Evolutionary conservation across 2,329 filamentous ascomycete species (phyloP).

Genomic region (Aspergillus hortae): DNA sequence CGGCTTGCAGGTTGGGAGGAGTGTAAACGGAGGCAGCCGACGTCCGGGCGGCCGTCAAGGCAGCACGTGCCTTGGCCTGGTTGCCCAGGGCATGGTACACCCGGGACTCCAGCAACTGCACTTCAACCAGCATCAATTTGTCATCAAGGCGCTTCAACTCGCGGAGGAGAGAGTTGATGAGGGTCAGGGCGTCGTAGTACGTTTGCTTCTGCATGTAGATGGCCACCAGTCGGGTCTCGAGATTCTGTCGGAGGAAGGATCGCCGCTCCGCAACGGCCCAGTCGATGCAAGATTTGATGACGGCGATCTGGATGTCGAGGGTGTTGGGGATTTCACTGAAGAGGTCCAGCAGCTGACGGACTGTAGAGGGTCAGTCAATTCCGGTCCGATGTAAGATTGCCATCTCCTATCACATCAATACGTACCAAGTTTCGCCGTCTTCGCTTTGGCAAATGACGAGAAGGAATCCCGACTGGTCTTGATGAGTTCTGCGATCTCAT

Average conservation of each 20-base stretch:
- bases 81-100: slow-evolving; percentile 98
- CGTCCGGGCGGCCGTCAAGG: slow-evolving; percentile 88
- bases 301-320: slow-evolving; percentile 86
- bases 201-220: slow-evolving; percentile 97
- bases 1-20: slow-evolving; percentile 88
- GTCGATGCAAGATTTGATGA: slow-evolving; percentile 99
- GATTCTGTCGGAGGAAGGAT: slow-evolving; percentile 94
- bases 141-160: slow-evolving; percentile 98
- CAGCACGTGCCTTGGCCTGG: slow-evolving; percentile 90
- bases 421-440: slow-evolving; percentile 95
- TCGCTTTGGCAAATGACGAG: slow-evolving; percentile 96
- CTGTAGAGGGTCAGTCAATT: slow-evolving; percentile 44
- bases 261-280: slow-evolving; percentile 95
- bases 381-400: not conserved
- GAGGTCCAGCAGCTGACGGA: slow-evolving; percentile 93
- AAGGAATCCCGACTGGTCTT: slow-evolving; percentile 86
- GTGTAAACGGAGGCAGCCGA: slow-evolving; percentile 97
- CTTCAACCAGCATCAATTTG: slow-evolving; percentile 96
- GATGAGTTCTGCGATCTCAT: slow-evolving; percentile 85
- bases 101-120: slow-evolving; percentile 92
- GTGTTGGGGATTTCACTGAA: slow-evolving; percentile 92
- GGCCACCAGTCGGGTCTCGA: slow-evolving; percentile 89
- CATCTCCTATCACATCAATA: not conserved
- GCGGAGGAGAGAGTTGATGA: slow-evolving; percentile 93
- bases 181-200: slow-evolving; percentile 92